Conservation (phyloP, 176 grass and related monocot species). For the Bolboschoenus planiculmis region DNA sequence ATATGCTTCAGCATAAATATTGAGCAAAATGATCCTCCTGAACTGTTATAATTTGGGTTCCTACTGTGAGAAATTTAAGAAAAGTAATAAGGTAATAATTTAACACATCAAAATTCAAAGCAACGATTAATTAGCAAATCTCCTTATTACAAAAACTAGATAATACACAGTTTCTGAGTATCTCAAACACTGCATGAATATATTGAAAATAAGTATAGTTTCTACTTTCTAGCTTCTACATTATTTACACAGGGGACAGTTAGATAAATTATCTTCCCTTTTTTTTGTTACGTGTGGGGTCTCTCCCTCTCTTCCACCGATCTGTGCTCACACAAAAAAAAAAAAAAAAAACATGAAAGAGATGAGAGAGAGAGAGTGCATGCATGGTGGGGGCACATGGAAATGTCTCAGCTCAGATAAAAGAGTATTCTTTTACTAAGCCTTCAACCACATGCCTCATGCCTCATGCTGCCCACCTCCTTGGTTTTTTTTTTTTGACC, state of each 20-base stretch:
- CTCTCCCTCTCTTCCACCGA: not conserved
- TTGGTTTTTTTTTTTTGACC: too few relatives aligned
- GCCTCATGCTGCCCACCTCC: not conserved
- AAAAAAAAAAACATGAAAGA: not conserved
- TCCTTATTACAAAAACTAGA: not conserved
- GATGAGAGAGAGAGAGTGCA: not conserved
- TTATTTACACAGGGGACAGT: not conserved
- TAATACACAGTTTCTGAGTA: not conserved
- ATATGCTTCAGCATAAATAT: not conserved
- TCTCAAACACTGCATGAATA: not conserved
- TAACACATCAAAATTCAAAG: too few relatives aligned
- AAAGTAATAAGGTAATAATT: too few relatives aligned
- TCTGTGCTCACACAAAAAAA: not conserved
- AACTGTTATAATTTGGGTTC: not conserved
- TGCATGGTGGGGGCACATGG: conserved; percentile 23
- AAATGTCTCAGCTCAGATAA: conserved; percentile 16
- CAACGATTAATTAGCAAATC: too few relatives aligned
- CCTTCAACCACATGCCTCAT: conserved; percentile 2
- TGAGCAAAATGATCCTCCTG: not conserved
- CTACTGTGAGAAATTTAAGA: too few relatives aligned
- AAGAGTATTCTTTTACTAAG: not conserved
- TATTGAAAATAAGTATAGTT: not conserved
- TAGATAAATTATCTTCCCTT: not conserved
- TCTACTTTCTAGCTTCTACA: not conserved
- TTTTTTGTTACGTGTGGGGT: not conserved